phyloP scores from a whole-genome alignment of 148 eudicot genomes.

The Drosera capensis region DNA sequence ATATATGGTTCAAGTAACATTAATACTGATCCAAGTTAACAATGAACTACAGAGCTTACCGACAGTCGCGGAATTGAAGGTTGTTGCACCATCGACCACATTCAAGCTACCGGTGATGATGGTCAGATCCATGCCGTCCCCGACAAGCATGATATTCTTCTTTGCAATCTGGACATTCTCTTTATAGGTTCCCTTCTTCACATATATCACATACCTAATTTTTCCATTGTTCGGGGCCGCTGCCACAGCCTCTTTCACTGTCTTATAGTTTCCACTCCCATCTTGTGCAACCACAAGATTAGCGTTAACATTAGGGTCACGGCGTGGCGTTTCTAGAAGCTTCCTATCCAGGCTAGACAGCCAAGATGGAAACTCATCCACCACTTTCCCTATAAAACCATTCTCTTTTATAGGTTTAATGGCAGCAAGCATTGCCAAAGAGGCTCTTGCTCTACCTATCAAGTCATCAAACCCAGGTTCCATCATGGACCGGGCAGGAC shows the following conservation, averaged over 20 bases:
- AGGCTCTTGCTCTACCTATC: constrained; percentile 19
- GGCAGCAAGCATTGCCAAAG: constrained; percentile 24
- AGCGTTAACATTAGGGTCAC: neutral
- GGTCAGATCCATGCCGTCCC: constrained; percentile 17
- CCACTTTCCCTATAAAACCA: neutral
- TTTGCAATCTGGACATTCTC: constrained; percentile 7
- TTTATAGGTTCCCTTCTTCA: constrained; percentile 9
- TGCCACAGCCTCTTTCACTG: constrained; percentile 7
- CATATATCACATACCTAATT: constrained; percentile 3
- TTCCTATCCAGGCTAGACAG: constrained; percentile 6
- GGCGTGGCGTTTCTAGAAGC: constrained; percentile 1
- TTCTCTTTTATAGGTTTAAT: constrained; percentile 2
- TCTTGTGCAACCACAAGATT: constrained; percentile 8
- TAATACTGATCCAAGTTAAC: neutral
- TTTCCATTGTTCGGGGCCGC: constrained; percentile 3
- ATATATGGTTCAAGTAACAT: neutral
- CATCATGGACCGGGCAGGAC: constrained; percentile 5
- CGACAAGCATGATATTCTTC: constrained; percentile 13
- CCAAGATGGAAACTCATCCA: constrained; percentile 3
- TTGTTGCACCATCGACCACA: constrained; percentile 8
- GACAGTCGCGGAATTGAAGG: constrained; percentile 12
- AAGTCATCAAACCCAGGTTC: constrained; percentile 13
- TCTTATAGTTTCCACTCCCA: constrained; percentile 8
- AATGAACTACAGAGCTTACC: constrained; percentile 4
- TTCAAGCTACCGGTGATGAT: constrained; percentile 14